phyloP scores from a whole-genome alignment of 108 stramenopile genomes.

The Nitzschia palea region DNA sequence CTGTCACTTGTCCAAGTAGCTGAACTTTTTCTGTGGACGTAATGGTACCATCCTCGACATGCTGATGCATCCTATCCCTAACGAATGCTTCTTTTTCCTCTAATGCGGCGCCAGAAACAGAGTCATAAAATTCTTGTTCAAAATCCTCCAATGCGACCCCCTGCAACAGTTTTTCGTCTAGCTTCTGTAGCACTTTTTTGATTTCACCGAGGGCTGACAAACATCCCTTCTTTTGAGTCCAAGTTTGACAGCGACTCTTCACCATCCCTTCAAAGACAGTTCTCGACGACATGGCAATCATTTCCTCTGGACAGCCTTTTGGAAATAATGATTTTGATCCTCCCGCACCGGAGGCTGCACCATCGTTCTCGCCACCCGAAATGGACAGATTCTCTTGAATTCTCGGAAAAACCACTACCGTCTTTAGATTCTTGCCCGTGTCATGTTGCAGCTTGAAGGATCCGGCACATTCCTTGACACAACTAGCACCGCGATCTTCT shows the following conservation, averaged over 20 bases:
- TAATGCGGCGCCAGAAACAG: conserved; percentile 49
- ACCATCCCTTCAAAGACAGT: conserved; percentile 65
- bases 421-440: conserved; percentile 94
- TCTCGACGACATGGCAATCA: conserved; percentile 65
- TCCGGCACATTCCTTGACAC: conserved; percentile 80
- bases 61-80: conserved; percentile 60
- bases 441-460: conserved; percentile 94
- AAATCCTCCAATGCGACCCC: conserved; percentile 69
- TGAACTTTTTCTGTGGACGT: conserved; percentile 52
- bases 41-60: conserved; percentile 70
- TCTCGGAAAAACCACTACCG: conserved; percentile 90
- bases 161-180: conserved; percentile 79
- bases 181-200: conserved; percentile 40
- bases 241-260: conserved; percentile 61
- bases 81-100: conserved; percentile 62
- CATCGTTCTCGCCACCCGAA: conserved; percentile 21
- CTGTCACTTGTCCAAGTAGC: conserved; percentile 62
- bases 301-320: conserved; percentile 65
- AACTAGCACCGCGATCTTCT: conserved; percentile 89
- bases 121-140: conserved; percentile 88
- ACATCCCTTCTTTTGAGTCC: conserved; percentile 85
- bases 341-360: conserved; percentile 3
- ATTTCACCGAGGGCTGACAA: conserved; percentile 50
- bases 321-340: conserved; percentile 32
- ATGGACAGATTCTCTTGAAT: conserved; percentile 25